Conservation (phyloP, 306 rosid genomes). For the Myrica gale region DNA sequence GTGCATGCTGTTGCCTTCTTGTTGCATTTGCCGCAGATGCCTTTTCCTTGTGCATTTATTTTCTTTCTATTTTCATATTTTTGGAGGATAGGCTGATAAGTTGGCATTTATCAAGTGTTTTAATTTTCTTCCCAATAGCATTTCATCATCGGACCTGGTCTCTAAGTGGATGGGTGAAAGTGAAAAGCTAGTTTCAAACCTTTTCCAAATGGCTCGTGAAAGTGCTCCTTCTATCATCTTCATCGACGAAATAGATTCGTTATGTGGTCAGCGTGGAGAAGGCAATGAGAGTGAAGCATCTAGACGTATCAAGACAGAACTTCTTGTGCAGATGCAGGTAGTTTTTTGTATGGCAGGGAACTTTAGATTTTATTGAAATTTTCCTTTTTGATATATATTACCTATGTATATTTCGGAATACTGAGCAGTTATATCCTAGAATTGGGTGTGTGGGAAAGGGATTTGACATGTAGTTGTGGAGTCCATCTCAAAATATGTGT, state of each 20-base stretch:
- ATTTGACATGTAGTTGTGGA: neutral
- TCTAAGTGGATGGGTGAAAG: conserved; percentile 99
- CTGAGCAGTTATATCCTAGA: neutral
- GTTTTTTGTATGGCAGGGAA: conserved; percentile 30
- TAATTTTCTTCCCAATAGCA: conserved; percentile 38
- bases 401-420: neutral
- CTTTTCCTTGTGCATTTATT: neutral
- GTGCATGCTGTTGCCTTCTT: neutral
- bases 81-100: neutral
- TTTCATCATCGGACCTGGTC: conserved; percentile 96
- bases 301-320: conserved; percentile 96
- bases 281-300: conserved; percentile 99
- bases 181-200: conserved; percentile 96
- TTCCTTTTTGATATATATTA: neutral
- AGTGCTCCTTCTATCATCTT: conserved; percentile 98
- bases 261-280: conserved; percentile 97
- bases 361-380: conserved; percentile 1
- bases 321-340: conserved; percentile 99
- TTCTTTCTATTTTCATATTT: neutral
- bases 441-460: neutral
- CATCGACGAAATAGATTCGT: conserved; percentile 94
- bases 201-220: conserved; percentile 99
- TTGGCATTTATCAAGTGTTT: neutral
- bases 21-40: neutral
- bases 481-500: neutral